A percentile compares a stretch with the other conserved stretches of the same genome.
Conservation (phyloP, 176 grass and related monocot species). For the Urochloa ruziziensis region DNA sequence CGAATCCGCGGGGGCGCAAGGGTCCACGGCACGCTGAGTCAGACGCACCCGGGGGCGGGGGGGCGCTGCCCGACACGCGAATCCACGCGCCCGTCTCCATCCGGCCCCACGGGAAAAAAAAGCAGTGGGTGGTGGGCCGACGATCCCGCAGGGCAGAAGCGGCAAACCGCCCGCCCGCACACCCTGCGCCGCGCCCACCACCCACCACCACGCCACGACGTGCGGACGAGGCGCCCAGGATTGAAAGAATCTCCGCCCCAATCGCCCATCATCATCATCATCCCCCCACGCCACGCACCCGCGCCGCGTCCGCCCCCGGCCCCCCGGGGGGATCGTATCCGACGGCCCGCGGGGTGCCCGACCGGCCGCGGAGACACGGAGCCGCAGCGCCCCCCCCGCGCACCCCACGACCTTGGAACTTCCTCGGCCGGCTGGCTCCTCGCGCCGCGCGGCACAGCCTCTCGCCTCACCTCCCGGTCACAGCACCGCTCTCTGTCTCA, state of each 20-base stretch:
- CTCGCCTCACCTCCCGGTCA: not conserved
- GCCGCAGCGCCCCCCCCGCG: constrained; percentile 43
- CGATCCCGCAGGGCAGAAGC: not conserved
- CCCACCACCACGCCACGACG: not conserved
- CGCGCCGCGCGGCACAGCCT: not conserved
- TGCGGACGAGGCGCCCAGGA: constrained; percentile 13
- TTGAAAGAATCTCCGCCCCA: not conserved
- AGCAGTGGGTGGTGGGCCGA: not conserved
- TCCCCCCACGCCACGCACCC: too few species aligned
- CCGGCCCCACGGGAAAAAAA: not conserved
- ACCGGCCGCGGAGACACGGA: constrained; percentile 83
- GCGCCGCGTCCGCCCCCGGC: not conserved
- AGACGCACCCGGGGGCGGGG: not conserved
- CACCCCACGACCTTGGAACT: constrained; percentile 69
- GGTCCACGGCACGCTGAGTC: constrained; percentile 30
- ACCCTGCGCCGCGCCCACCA: too few species aligned
- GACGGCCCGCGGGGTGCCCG: constrained; percentile 31
- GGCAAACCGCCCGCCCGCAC: not conserved
- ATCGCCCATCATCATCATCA: too few species aligned
- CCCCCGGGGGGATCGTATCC: not conserved
- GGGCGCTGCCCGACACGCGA: constrained; percentile 10
- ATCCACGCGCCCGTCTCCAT: constrained; percentile 8
- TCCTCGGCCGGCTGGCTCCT: not conserved
- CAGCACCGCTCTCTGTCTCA: not conserved
- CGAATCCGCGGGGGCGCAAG: not conserved